phyloP scores from a whole-genome alignment of 768 basidiomycete species.

The Neoboletus brunneissimus region DNA sequence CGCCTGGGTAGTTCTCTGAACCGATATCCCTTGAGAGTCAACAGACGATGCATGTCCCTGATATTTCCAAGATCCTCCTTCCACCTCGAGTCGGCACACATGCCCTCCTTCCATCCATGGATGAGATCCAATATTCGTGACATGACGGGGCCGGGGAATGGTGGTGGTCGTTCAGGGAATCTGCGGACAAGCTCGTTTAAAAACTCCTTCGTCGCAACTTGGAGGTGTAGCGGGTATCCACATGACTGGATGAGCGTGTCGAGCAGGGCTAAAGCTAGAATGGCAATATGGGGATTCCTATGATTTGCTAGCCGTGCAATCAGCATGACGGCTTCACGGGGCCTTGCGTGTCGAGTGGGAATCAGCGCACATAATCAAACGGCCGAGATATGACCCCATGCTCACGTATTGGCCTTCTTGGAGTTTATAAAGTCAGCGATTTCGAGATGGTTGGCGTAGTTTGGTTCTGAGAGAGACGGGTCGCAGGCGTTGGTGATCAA shows the following conservation, averaged over 20 bases:
- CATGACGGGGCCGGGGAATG: slow-evolving; percentile 95
- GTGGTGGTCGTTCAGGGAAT: slow-evolving; percentile 96
- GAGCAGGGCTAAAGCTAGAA: slow-evolving; percentile 81
- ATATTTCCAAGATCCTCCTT: slow-evolving; percentile 97
- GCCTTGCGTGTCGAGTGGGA: slow-evolving; percentile 43
- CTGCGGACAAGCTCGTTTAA: slow-evolving; percentile 96
- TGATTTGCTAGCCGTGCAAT: slow-evolving; percentile 85
- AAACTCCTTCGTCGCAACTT: slow-evolving; percentile 96
- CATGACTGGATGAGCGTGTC: slow-evolving; percentile 93
- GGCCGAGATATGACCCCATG: slow-evolving; percentile 1
- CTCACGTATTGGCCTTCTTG: slow-evolving; percentile 96
- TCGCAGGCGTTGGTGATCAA: slow-evolving; percentile 84
- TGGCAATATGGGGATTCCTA: slow-evolving; percentile 86
- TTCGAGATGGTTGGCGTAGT: slow-evolving; percentile 89
- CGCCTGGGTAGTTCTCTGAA: slow-evolving; percentile 53
- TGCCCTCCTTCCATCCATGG: slow-evolving; percentile 90
- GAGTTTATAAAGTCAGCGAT: slow-evolving; percentile 89
- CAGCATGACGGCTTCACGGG: slow-evolving; percentile 88
- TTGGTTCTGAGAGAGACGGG: slow-evolving; percentile 81
- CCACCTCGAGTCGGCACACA: slow-evolving; percentile 86
- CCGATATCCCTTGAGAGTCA: slow-evolving; percentile 90
- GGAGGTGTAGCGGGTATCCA: slow-evolving; percentile 96
- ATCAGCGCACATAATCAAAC: not conserved
- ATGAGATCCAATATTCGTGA: slow-evolving; percentile 90
- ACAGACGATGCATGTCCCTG: slow-evolving; percentile 91